Percentiles rank a stretch among this genome's conserved stretches.
Evolutionary conservation across 495 filamentous ascomycete genomes (phyloP).

Genomic region (Aspergillus hancockii): DNA sequence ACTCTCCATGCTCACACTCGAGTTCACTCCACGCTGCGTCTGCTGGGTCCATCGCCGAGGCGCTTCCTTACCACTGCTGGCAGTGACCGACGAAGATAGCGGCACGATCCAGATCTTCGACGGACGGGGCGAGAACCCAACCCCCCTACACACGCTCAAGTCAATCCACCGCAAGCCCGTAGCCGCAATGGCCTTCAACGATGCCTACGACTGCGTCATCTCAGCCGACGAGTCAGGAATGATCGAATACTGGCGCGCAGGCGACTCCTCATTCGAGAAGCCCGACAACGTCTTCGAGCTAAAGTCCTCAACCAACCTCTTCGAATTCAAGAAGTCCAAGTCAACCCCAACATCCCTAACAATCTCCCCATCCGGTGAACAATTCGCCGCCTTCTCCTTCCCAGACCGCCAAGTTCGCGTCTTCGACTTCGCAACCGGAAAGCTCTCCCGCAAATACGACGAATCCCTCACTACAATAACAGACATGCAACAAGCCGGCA

Average conservation of each 20-base stretch:
- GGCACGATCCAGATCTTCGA: slow-evolving; percentile 80
- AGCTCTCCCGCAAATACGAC: slow-evolving; percentile 89
- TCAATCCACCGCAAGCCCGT: slow-evolving; percentile 78
- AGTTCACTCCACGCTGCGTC: slow-evolving; percentile 72
- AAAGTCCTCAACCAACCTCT: slow-evolving; percentile 90
- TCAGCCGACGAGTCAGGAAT: slow-evolving; percentile 90
- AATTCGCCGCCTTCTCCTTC: slow-evolving; percentile 88
- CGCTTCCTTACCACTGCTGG: slow-evolving; percentile 81
- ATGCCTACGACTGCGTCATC: slow-evolving; percentile 82
- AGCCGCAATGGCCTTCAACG: slow-evolving; percentile 84
- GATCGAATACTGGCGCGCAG: slow-evolving; percentile 93
- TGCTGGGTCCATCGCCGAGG: slow-evolving; percentile 94
- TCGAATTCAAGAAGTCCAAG: slow-evolving; percentile 96
- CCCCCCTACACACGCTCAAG: slow-evolving; percentile 71
- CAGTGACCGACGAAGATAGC: slow-evolving; percentile 80
- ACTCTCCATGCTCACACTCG: slow-evolving; percentile 73
- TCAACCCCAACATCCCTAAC: slow-evolving; percentile 82
- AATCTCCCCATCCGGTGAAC: slow-evolving; percentile 78
- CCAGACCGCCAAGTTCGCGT: slow-evolving; percentile 90
- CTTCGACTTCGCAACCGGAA: slow-evolving; percentile 88
- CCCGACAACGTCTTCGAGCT: slow-evolving; percentile 87
- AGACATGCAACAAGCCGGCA: slow-evolving; percentile 93
- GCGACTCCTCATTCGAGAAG: slow-evolving; percentile 76
- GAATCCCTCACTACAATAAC: slow-evolving; percentile 84
- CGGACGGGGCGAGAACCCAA: slow-evolving; percentile 76